Conservation (phyloP, 768 basidiomycete genomes). For the Pseudohyphozyma bogoriensis region DNA sequence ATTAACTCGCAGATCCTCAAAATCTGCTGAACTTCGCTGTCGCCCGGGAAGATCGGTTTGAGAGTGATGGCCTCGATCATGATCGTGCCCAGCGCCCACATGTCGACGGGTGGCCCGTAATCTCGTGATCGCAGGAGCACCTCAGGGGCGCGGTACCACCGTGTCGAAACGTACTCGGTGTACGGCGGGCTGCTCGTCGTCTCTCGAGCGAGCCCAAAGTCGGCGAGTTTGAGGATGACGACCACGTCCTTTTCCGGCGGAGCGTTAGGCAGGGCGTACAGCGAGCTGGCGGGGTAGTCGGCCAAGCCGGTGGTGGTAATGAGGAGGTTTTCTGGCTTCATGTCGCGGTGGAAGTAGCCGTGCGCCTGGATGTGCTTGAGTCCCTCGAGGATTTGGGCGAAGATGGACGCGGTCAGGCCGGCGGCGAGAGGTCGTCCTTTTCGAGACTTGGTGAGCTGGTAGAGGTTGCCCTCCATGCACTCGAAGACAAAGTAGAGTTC, state of each 20-base stretch:
- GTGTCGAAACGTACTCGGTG: constrained; percentile 97
- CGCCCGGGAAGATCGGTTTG: constrained; percentile 88
- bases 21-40: constrained; percentile 85
- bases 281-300: constrained; percentile 76
- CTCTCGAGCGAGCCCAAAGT: constrained; percentile 92
- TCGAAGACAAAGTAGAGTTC: constrained; percentile 99
- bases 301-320: constrained; percentile 94
- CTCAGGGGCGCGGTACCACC: constrained; percentile 99
- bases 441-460: constrained; percentile 95
- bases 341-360: constrained; percentile 98
- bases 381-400: constrained; percentile 80
- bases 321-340: constrained; percentile 98
- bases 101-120: constrained; percentile 94
- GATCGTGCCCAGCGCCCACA: constrained; percentile 99
- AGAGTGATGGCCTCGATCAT: constrained; percentile 94
- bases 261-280: constrained; percentile 49
- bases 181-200: constrained; percentile 81
- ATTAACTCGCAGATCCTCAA: constrained; percentile 81
- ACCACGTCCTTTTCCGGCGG: constrained; percentile 85
- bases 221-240: constrained; percentile 92
- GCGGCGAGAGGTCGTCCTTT: constrained; percentile 92
- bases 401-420: constrained; percentile 89
- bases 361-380: constrained; percentile 82
- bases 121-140: constrained; percentile 82
- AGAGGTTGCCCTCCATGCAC: constrained; percentile 99